Evolutionary conservation across 75 land plant genomes (phyloP), one percentile per base, ranked within the genome.

Genomic region (Pinus albicaulis): DNA sequence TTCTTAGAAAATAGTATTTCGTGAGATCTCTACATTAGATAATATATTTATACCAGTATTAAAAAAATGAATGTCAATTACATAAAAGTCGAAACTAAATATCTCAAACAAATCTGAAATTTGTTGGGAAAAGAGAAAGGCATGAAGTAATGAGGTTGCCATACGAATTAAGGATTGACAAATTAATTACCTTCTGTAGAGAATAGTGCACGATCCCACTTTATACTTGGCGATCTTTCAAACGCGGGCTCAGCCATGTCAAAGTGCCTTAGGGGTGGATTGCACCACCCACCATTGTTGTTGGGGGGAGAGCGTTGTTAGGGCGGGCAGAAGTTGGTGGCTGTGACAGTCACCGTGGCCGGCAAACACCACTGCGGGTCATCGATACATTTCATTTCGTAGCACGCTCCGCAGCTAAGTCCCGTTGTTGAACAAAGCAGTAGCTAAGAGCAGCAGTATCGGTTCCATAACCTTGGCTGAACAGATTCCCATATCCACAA

Each of bases 401-500:
- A 72, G 28, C 74, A 72, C 5, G 74, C 74, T 53, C 74, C 56
- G n/a, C 74, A 72, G 28, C 56, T 72, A 7, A 72, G 56, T n/a
- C 11, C 74, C 74, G 16, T 48, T 48, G 25, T 72, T 72, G 74
- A 72, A 72, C 17, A 72, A 16, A 53, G 56, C 56, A 16, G 74
- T 72, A n/a, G 56, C 74, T 72, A 53, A 55, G 48, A 48, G 75
- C 82, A 3, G 74, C 63, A 0, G 74, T 75, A 55, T 53, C 16
- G 31, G 41, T 59, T 20, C 81, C 81, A 34, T 80, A 80, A 20
- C 78, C 81, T 26, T 75, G 59, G 53, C 25, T 64, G 71, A 66
- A 80, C 7, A 80, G 41, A 23, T 80, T 75, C 0, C 81, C 81
- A 38, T 80, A 80, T 6, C 69, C 69, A 34, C 69, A 65, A 1